Conservation (phyloP, 2,329 filamentous ascomycete genomes). For the Aspergillus quadrilineatus region DNA sequence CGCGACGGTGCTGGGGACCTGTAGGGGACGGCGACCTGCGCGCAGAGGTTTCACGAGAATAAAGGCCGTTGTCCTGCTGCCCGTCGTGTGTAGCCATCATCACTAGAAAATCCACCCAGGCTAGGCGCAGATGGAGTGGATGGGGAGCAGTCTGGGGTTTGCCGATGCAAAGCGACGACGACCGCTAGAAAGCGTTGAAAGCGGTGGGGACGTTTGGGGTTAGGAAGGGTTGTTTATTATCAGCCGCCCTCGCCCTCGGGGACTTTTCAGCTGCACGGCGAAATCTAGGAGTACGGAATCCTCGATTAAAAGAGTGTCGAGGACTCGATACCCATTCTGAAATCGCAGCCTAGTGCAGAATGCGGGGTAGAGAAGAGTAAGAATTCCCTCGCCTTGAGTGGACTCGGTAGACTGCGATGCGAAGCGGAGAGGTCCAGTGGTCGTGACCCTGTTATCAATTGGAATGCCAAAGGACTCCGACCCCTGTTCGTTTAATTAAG, state of each 20-base stretch:
- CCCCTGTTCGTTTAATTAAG: conserved; percentile 4
- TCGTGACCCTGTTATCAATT: conserved; percentile 20
- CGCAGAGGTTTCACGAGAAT: conserved; percentile 19
- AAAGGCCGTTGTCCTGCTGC: conserved; percentile 19
- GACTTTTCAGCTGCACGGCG: conserved; percentile 6
- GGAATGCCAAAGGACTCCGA: conserved; percentile 15
- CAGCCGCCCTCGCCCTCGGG: background rate
- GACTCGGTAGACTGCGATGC: background rate
- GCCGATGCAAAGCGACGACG: conserved; percentile 43
- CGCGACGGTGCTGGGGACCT: conserved; percentile 43
- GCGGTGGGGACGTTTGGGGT: conserved; percentile 30
- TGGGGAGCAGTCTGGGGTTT: conserved; percentile 18
- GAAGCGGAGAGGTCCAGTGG: conserved; percentile 4
- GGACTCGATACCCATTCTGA: background rate
- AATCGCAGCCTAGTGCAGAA: conserved; percentile 5
- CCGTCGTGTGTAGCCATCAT: conserved; percentile 23
- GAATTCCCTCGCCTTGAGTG: conserved; percentile 7
- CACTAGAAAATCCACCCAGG: conserved; percentile 17
- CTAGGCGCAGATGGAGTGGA: conserved; percentile 16
- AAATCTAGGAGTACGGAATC: background rate
- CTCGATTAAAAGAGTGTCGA: background rate
- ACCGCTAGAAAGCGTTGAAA: conserved; percentile 35
- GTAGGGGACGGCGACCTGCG: conserved; percentile 35
- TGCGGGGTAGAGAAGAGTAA: conserved; percentile 29
- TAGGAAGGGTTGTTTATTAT: conserved; percentile 6